Conservation (phyloP, 768 basidiomycete species). For the Mycena filopes region DNA sequence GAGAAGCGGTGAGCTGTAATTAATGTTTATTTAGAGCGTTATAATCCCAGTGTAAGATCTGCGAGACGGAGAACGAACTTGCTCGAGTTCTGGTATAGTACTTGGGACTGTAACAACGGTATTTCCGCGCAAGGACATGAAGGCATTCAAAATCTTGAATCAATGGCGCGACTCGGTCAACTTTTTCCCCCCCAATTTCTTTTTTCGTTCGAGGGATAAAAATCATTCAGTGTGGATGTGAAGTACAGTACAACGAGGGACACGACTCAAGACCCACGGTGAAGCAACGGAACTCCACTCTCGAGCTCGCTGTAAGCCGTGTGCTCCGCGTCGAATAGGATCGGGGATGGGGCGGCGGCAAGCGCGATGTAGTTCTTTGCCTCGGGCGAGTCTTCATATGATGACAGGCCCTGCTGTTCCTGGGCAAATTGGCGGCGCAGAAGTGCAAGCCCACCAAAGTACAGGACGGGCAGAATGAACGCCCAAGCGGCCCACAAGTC, state of each 20-base stretch:
- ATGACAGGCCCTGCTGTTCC: slow-evolving; percentile 41
- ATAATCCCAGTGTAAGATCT: neutral
- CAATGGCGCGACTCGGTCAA: too few relatives aligned
- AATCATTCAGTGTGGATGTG: too few relatives aligned
- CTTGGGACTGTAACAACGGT: too few relatives aligned
- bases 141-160: too few relatives aligned
- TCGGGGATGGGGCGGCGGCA: slow-evolving; percentile 27
- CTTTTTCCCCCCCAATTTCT: too few relatives aligned
- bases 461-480: slow-evolving; percentile 53
- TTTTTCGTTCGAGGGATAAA: neutral
- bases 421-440: slow-evolving; percentile 55
- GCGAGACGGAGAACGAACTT: too few relatives aligned
- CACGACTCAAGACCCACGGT: neutral
- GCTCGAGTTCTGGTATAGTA: too few relatives aligned
- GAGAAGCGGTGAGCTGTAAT: slow-evolving; percentile 62
- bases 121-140: too few relatives aligned
- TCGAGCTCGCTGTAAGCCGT: slow-evolving; percentile 32
- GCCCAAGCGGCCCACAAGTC: slow-evolving; percentile 59
- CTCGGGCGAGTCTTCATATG: slow-evolving; percentile 20
- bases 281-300: slow-evolving; percentile 37
- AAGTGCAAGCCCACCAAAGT: slow-evolving; percentile 55
- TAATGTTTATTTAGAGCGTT: slow-evolving; percentile 14
- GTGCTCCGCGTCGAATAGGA: slow-evolving; percentile 33
- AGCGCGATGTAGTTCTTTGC: slow-evolving; percentile 41
- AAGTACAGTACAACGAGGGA: neutral